Conservation (phyloP, 805 yeast species). For the Wickerhamomyces bovis region DNA sequence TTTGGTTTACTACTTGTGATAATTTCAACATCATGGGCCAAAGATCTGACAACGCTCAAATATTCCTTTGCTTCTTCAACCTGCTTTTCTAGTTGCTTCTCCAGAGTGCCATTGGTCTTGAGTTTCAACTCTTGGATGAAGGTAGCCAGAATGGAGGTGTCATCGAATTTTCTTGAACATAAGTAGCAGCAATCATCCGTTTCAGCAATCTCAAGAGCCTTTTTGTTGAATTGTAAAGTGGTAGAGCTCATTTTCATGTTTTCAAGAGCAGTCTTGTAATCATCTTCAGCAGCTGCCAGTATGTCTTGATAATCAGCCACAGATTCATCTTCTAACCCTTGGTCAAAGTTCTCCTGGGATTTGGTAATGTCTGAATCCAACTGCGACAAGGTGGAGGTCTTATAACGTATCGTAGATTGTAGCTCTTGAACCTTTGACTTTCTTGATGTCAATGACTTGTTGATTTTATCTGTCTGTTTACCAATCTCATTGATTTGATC, state of each 20-base stretch:
- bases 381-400: constrained; percentile 3
- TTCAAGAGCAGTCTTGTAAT: constrained; percentile 54
- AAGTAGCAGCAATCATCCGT: constrained; percentile 56
- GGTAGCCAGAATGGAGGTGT: constrained; percentile 21
- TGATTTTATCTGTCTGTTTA: neutral
- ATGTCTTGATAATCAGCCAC: constrained; percentile 46
- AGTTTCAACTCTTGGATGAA: constrained; percentile 26
- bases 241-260: constrained; percentile 65
- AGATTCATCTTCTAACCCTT: constrained; percentile 28
- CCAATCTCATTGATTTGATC: constrained; percentile 4
- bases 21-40: constrained; percentile 24
- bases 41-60: constrained; percentile 22
- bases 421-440: constrained; percentile 18
- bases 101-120: constrained; percentile 27
- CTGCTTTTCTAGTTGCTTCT: constrained; percentile 28
- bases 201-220: constrained; percentile 62
- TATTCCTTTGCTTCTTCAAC: constrained; percentile 29
- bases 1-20: constrained; percentile 8
- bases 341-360: constrained; percentile 10
- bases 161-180: constrained; percentile 63
- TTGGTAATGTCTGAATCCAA: constrained; percentile 6
- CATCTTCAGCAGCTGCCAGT: constrained; percentile 52
- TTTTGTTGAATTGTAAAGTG: constrained; percentile 60
- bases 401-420: constrained; percentile 14
- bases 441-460: constrained; percentile 6